Evolutionary conservation across 129 eudicot species (phyloP).

Genomic region (Solidago caesia): DNA sequence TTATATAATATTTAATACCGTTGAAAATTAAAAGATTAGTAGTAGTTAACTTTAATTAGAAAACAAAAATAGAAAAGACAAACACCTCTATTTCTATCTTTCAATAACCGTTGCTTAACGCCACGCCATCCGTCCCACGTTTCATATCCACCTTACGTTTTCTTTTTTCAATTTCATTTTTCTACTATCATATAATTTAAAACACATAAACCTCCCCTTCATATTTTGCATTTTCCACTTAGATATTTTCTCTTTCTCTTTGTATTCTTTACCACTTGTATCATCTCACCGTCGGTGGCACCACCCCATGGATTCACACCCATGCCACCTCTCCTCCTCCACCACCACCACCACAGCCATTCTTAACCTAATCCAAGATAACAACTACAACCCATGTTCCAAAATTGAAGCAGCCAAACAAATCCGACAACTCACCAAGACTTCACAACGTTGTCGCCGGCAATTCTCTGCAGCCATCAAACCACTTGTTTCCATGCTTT

Average conservation of each 20-base stretch:
- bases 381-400: constrained; percentile 34
- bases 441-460: constrained; percentile 86
- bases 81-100: background rate
- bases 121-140: constrained; percentile 55
- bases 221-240: background rate
- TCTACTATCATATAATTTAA: background rate
- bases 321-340: constrained; percentile 26
- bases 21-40: too few species aligned
- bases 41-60: too few species aligned
- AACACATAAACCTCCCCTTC: background rate
- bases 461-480: constrained; percentile 62
- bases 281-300: constrained; percentile 17
- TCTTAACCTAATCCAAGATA: constrained; percentile 36
- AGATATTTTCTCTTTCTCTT: constrained; percentile 32
- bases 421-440: constrained; percentile 87
- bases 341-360: constrained; percentile 39
- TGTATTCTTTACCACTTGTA: constrained; percentile 22
- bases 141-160: constrained; percentile 46
- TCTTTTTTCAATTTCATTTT: background rate
- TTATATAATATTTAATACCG: too few species aligned
- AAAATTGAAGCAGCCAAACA: constrained; percentile 71
- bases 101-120: constrained; percentile 61
- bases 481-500: constrained; percentile 79
- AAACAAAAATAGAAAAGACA: background rate
- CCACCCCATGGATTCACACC: constrained; percentile 25